Evolutionary conservation across 257 asterid species (phyloP), one percentile per base, ranked within the genome.

Genomic region (Datura wrightii): DNA sequence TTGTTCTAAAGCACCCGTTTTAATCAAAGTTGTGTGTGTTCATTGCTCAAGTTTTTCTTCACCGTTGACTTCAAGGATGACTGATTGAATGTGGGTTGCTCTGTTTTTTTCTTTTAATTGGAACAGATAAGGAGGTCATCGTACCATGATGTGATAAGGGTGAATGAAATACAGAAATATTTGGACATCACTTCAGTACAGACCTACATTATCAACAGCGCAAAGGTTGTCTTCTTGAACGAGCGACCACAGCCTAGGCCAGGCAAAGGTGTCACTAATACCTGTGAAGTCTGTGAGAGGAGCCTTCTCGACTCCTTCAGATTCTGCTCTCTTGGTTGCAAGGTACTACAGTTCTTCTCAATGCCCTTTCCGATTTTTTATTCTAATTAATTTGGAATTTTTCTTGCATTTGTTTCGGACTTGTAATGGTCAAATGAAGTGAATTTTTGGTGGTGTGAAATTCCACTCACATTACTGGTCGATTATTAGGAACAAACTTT

Each of bases 311-410:
- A 93, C 52, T 90, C 95, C 84, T 94, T 93, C 93, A 84, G 88
- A 66, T 94, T 93, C 91, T 94, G 98, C 89, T 94, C 98, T n/a
- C 95, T 94, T 52, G 98, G 98, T 16, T 94, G 98, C 89, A 94
- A 94, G 97, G 98, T 94, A 82, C 19, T 65, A 60, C 24, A 60
- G 14, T 60, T 48, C 54, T 48, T 10, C 3, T 53, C 58, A 11
- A 53, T 24, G 31, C 31, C 31, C 3, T 39, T 39, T 39, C 42
- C 3, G 42, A 39, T 39, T 39, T 39, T 39, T 4, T 39, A 39
- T 24, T 24, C 31, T 24, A 24, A 24, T 24, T 24, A 24, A 24
- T 24, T 24, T 24, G 31, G 1, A 55, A 63, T 15, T 3, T 42
- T 48, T 82, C 41, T 74, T 76, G 67, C 84, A 78, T 82, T 85